phyloP scores from a whole-genome alignment of 495 filamentous ascomycete genomes.

The Wilcoxina mikolae region DNA sequence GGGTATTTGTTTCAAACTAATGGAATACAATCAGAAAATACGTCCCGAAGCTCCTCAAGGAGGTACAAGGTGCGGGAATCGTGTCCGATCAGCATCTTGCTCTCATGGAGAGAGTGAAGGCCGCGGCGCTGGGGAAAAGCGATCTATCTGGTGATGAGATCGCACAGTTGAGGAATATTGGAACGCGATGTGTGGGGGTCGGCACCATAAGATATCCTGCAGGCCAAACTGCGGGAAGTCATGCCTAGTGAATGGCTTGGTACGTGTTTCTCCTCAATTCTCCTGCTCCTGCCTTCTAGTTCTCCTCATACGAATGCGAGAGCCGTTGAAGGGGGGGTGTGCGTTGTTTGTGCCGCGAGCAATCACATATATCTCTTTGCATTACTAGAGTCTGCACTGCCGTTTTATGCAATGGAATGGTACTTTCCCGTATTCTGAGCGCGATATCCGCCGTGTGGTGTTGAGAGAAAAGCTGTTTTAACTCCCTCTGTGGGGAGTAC shows the following conservation, averaged over 20 bases:
- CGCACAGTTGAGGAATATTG: constrained; percentile 18
- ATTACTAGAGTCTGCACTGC: too few relatives aligned
- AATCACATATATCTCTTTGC: neutral
- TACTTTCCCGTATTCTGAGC: too few relatives aligned
- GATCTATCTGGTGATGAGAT: constrained; percentile 12
- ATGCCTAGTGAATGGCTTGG: neutral
- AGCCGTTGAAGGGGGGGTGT: neutral
- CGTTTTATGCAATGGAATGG: too few relatives aligned
- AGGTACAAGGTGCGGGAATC: constrained; percentile 15
- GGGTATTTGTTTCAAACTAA: neutral
- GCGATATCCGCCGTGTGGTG: too few relatives aligned
- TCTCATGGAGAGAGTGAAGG: constrained; percentile 15
- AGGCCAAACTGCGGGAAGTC: neutral
- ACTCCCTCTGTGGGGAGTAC: too few relatives aligned
- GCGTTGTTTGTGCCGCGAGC: neutral
- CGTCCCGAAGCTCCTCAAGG: constrained; percentile 24
- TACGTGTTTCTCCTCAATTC: neutral
- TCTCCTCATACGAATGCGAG: too few relatives aligned
- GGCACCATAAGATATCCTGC: neutral
- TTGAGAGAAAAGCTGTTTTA: too few relatives aligned
- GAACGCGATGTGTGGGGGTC: constrained; percentile 1
- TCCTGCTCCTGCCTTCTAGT: too few relatives aligned
- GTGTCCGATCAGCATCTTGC: constrained; percentile 6
- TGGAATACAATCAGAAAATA: constrained; percentile 23
- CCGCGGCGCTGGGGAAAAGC: constrained; percentile 15